phyloP scores from a whole-genome alignment of 176 grass and related monocot genomes.

The Oryza meyeriana region DNA sequence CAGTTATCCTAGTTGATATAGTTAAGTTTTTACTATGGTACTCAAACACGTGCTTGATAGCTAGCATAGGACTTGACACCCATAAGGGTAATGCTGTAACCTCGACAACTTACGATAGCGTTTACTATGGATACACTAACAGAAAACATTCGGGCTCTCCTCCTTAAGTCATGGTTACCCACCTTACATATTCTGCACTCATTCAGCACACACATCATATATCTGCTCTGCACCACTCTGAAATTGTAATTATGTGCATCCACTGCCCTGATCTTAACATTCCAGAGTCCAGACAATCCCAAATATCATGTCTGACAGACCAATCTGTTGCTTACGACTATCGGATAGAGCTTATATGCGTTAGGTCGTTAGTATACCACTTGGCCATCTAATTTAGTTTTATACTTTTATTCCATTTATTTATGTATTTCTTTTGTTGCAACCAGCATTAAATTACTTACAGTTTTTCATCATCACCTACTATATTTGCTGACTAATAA shows the following conservation, averaged over 20 bases:
- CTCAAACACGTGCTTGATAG: neutral
- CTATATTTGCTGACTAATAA: slow-evolving; percentile 19
- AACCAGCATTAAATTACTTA: neutral
- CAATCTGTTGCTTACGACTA: neutral
- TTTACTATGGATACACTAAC: neutral
- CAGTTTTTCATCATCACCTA: neutral
- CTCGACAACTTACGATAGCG: neutral
- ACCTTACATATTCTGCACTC: neutral
- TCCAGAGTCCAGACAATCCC: neutral
- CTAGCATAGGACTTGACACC: neutral
- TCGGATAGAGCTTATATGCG: neutral
- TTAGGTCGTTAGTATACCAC: neutral
- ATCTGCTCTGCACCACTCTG: neutral
- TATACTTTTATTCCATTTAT: neutral
- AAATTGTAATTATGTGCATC: neutral
- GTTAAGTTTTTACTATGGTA: neutral
- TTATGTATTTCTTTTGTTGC: neutral
- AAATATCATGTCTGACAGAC: neutral
- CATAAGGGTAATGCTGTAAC: slow-evolving; percentile 4
- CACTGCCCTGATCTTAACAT: slow-evolving; percentile 3
- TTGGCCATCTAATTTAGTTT: slow-evolving; percentile 10
- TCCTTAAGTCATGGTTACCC: neutral
- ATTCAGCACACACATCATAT: neutral
- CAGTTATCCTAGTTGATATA: slow-evolving; percentile 9
- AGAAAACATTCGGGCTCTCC: neutral